Evolutionary conservation across 768 basidiomycete species (phyloP), one percentile per base, ranked within the genome.

Genomic region (Cytidiella melzeri): DNA sequence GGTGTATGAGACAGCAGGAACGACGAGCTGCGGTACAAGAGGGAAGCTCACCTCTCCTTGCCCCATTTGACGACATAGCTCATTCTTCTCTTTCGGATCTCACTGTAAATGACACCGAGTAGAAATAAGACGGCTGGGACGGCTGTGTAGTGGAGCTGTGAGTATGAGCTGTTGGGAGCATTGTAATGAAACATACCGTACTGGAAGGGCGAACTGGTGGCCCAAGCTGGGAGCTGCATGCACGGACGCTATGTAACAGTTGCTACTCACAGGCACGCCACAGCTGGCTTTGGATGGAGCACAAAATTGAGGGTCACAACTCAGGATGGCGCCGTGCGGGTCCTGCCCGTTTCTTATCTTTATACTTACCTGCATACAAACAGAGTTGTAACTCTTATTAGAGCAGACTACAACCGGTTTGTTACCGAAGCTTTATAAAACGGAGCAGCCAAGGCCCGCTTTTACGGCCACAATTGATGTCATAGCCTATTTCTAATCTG

Each of bases 61-160:
- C 65, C 73, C 76, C 76, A 77, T 61, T 77, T 79, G 50, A 77
- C 71, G 53, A 63, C 60, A 26, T 74, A 59, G 64, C 68, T 73
- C 61, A 67, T 64, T 51, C 49, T 50, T 50, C 55, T 45, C 34
- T 43, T 54, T 21, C 28, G 37, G 25, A 11, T 23, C 27, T 27
- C 45, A 30, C 41, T 48, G 56, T 60, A 62, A 12, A 53, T 44
- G 18, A 61, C 49, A 41, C 54, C 53, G 27, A 65, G 61, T 43
- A 69, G 59, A 51, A 67, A 57, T 59, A 64, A 45, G 42, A 65
- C 40, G 47, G 61, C 46, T 37, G 63, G 61, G 48, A 60, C 50
- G 40, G 57, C 52, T 52, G 58, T 41, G 44, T 48, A 27, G 49
- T 13, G 41, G 36, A 21, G 52, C 20, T 19, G 43, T 39, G 41